Conservation (phyloP, 2,329 filamentous ascomycete genomes). For the Fusarium foetens region DNA sequence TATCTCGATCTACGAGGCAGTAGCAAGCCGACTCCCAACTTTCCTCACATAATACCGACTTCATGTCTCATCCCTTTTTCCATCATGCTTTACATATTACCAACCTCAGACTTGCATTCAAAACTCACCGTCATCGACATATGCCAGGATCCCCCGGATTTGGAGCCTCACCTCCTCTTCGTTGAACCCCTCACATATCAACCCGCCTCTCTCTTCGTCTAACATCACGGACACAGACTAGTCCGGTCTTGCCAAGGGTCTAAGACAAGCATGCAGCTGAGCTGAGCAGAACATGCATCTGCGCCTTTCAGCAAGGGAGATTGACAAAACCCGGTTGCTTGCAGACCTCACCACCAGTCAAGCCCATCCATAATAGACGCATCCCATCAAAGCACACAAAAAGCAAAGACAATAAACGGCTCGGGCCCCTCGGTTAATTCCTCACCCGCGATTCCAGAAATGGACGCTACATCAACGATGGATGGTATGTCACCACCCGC, state of each 20-base stretch:
- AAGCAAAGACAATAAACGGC: constrained; percentile 26
- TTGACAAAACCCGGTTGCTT: constrained; percentile 9
- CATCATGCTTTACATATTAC: background rate
- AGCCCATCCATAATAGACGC: background rate
- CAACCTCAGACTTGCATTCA: background rate
- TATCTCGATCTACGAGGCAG: background rate
- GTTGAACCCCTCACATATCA: constrained; percentile 29
- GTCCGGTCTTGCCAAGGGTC: constrained; percentile 16
- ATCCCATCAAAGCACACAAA: constrained; percentile 14
- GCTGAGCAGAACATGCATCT: background rate
- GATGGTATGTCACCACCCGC: constrained; percentile 1
- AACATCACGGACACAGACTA: constrained; percentile 3
- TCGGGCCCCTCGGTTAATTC: constrained; percentile 28
- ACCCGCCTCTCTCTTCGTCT: background rate
- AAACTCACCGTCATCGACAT: constrained; percentile 4
- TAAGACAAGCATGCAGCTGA: constrained; percentile 29
- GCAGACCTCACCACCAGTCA: background rate
- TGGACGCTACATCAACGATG: background rate
- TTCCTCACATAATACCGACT: background rate
- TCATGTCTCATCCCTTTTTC: constrained; percentile 26
- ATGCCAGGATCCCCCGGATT: constrained; percentile 18
- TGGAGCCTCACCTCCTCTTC: constrained; percentile 19
- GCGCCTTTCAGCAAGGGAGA: constrained; percentile 21
- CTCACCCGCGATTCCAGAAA: constrained; percentile 1
- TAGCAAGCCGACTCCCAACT: background rate